Evolutionary conservation across 768 basidiomycete genomes (phyloP), one percentile per base, ranked within the genome.

Genomic region (Ramaria sp.): DNA sequence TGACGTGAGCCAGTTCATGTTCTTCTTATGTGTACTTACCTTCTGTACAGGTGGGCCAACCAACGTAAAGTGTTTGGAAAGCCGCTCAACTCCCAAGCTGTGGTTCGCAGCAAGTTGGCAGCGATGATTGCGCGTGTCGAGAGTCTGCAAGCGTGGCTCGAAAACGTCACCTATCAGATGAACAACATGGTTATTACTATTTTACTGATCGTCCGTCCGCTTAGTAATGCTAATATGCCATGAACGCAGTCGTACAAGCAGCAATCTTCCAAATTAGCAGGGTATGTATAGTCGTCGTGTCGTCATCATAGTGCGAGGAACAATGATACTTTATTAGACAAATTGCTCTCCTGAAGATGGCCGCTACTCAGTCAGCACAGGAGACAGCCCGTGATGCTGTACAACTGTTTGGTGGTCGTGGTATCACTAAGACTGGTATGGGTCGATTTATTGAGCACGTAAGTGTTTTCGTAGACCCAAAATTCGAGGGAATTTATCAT

Each of bases 31-130:
- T 49, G 39, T 46, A 46, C 15, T 43, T 34, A 42, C 27, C 9
- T 49, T 51, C 24, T 15, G 34, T 43, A 52, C 62, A 87, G 81
- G 63, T 97, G 94, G 94, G 76, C 83, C 3, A 80, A 78, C 53
- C 91, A 96, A 67, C 83, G 94, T 42, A 86, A 90, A 64, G 93
- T 91, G 9, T 95, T 95, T 63, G 94, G 93, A 51, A 93, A 88
- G 69, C 90, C 86, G 3, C 72, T 95, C 17, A 79, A 80, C 60
- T 80, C 86, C 3, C 88, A 91, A 65, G 81, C 93, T 0, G 88
- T 97, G 58, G 88, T 98, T 63, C 83, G 94, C 20, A 72, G 81
- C 45, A 96, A 93, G 75, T 70, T 98, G 48, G 92, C 92, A 3
- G 75, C 66, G 6, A 98, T 98, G 91, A 92, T 96, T 54, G 78